Evolutionary conservation across 2,329 filamentous ascomycete genomes (phyloP).

Genomic region (Westerdykella aurantiaca): DNA sequence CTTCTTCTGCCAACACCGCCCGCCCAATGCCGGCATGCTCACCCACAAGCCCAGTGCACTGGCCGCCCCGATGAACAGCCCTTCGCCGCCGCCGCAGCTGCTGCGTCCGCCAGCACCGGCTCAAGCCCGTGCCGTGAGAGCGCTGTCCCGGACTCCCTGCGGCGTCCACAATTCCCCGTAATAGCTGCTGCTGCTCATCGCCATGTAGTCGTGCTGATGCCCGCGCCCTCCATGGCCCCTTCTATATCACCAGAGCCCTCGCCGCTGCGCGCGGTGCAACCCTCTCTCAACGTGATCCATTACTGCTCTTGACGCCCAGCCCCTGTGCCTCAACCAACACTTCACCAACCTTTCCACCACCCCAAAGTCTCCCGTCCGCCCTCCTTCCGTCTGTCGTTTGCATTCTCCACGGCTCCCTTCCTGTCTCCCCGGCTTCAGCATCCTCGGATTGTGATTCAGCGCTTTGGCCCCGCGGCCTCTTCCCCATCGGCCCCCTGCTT

Average conservation of each 20-base stretch:
- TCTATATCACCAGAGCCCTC: constrained; percentile 6
- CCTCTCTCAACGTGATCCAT: neutral
- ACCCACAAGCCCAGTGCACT: constrained; percentile 16
- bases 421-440: constrained; percentile 12
- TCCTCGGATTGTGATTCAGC: constrained; percentile 32
- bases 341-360: neutral
- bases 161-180: neutral
- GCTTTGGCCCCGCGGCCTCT: constrained; percentile 30
- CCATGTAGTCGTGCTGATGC: constrained; percentile 1
- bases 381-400: constrained; percentile 18
- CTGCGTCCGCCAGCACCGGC: constrained; percentile 1
- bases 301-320: neutral
- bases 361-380: constrained; percentile 1
- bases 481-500: constrained; percentile 25
- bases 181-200: neutral
- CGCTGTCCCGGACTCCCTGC: neutral
- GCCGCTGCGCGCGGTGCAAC: constrained; percentile 4
- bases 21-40: constrained; percentile 19
- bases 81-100: constrained; percentile 1
- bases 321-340: constrained; percentile 1
- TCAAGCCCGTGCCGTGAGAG: neutral
- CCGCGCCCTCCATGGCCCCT: constrained; percentile 2
- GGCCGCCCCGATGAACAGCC: constrained; percentile 9
- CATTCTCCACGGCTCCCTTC: constrained; percentile 12
- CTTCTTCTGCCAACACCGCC: constrained; percentile 15